Evolutionary conservation across 2,329 filamentous ascomycete genomes (phyloP), one percentile per base, ranked within the genome.

Genomic region (Scytalidium sp.): DNA sequence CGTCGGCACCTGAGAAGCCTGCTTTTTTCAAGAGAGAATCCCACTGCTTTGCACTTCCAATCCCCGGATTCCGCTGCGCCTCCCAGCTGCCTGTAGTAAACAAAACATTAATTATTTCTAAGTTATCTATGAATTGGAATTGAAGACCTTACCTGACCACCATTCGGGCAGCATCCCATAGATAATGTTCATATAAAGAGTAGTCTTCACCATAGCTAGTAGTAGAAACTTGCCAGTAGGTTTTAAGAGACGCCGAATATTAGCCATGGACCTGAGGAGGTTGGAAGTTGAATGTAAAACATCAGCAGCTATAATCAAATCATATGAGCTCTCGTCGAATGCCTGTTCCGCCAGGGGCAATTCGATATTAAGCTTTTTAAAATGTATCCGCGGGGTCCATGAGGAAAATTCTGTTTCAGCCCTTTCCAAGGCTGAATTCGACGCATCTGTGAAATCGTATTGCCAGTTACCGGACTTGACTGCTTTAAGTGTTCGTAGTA

Each of bases 241-340:
- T 19, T 68, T 71, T 0, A 76, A 57, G 0, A 76, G 55, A 0
- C 53, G 53, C 0, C 72, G 65, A 0, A 67, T 55, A 46, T 75
- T 67, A 3, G 27, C 21, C 32, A 65, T 54, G 27, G 57, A 65
- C 42, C 58, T 36, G 41, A 48, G 53, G 51, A 67, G 41, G 50
- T 45, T 36, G 1, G 20, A 10, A 1, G 71, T 74, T 2, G 70
- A 68, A 46, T 74, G 69, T 0, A 77, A 54, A 3, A 70, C 60
- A 46, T 61, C 60, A 3, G 54, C 11, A 1, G 61, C 59, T 47
- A 64, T 41, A 10, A 64, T 57, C 19, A 64, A 45, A 49, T 64
- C 62, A 49, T 54, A 72, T 1, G 48, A 48, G 3, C 54, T 58
- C 0, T 50, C 57, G 20, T 64, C 60, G 41, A 69, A 70, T 7